A percentile compares a stretch with the other conserved stretches of the same genome.
phyloP scores from a whole-genome alignment of 805 yeast species.

The Torulaspora microellipsoides region DNA sequence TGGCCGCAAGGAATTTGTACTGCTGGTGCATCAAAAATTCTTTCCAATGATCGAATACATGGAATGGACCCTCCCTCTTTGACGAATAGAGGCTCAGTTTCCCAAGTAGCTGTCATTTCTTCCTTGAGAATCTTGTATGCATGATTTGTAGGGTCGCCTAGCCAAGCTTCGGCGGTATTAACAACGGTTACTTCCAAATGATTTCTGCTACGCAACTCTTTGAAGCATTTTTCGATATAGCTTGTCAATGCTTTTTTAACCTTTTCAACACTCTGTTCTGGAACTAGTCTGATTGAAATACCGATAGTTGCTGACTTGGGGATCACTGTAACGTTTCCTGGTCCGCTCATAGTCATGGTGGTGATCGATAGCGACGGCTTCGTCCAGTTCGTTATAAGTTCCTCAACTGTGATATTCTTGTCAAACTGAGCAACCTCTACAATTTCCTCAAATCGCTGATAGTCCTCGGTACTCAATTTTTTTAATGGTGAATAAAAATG shows the following conservation, averaged over 20 bases:
- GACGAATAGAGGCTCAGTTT: conserved; percentile 71
- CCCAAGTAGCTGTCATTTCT: conserved; percentile 71
- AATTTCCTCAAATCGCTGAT: conserved; percentile 57
- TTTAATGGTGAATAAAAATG: conserved; percentile 66
- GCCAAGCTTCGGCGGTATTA: conserved; percentile 94
- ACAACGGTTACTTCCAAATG: conserved; percentile 54
- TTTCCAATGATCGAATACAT: conserved; percentile 77
- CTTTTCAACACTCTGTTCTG: conserved; percentile 67
- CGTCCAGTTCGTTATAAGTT: conserved; percentile 79
- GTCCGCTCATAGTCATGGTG: conserved; percentile 80
- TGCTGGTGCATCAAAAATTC: conserved; percentile 78
- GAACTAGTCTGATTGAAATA: conserved; percentile 81
- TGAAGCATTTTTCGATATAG: conserved; percentile 48
- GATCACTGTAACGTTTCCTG: conserved; percentile 83
- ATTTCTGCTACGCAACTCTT: conserved; percentile 53
- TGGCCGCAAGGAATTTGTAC: conserved; percentile 97
- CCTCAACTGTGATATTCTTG: conserved; percentile 37
- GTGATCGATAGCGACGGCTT: conserved; percentile 87
- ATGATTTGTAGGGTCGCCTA: conserved; percentile 75
- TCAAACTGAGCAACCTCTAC: conserved; percentile 37
- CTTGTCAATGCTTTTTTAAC: conserved; percentile 49
- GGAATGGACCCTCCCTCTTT: conserved; percentile 98
- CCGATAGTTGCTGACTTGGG: conserved; percentile 76
- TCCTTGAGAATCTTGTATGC: conserved; percentile 64
- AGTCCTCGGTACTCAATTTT: conserved; percentile 54